Evolutionary conservation across 176 grass and related monocot species (phyloP).

Genomic region (Eremochloa ophiuroides): DNA sequence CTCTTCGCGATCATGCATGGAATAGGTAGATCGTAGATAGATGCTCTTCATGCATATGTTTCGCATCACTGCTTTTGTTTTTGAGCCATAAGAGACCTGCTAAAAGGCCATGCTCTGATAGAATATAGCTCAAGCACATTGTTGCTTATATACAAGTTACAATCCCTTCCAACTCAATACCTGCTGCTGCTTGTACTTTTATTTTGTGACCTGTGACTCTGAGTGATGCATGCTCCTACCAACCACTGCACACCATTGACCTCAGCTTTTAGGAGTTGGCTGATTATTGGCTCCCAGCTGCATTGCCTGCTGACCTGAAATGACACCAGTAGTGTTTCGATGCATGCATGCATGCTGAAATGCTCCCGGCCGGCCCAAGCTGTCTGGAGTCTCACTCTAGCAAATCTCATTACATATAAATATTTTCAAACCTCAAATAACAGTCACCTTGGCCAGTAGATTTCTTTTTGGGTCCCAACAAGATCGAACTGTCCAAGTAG

Average conservation of each 20-base stretch:
- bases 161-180: slow-evolving; percentile 43
- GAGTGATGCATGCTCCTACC: slow-evolving; percentile 36
- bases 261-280: slow-evolving; percentile 4
- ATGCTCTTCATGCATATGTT: slow-evolving; percentile 21
- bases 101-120: slow-evolving; percentile 17
- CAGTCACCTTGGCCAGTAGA: slow-evolving; percentile 5
- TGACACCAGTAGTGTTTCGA: slow-evolving; percentile 39
- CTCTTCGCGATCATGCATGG: neutral
- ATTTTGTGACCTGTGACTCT: slow-evolving; percentile 38
- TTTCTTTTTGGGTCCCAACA: neutral
- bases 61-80: slow-evolving; percentile 24
- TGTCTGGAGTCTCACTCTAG: neutral
- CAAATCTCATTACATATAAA: no score
- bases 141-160: no score
- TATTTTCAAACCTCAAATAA: no score
- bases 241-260: neutral
- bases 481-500: slow-evolving; percentile 34
- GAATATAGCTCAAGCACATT: slow-evolving; percentile 19
- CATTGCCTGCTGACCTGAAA: slow-evolving; percentile 28
- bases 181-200: slow-evolving; percentile 30
- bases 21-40: neutral
- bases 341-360: neutral
- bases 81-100: slow-evolving; percentile 11
- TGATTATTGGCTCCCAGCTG: neutral
- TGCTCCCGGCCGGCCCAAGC: neutral